Conservation (phyloP, 306 rosid species). For the Pyrus bretschneideri region DNA sequence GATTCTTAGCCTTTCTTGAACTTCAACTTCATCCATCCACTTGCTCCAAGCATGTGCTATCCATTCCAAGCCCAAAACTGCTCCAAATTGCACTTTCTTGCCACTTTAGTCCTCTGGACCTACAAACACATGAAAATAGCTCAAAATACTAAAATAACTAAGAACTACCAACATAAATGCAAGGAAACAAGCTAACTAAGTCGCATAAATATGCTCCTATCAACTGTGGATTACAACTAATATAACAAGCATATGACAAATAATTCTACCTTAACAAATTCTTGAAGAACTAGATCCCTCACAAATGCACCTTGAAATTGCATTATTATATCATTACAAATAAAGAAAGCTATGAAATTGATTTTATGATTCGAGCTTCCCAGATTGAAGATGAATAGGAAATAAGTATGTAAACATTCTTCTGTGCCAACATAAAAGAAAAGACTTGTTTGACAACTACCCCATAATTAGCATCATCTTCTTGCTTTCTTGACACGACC, state of each 20-base stretch:
- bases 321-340: neutral
- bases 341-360: constrained; percentile 8
- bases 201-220: no score
- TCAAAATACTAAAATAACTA: no score
- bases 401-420: constrained; percentile 8
- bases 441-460: constrained; percentile 57
- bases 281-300: constrained; percentile 78
- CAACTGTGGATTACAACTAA: neutral
- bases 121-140: no score
- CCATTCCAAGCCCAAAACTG: no score
- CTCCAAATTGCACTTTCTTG: no score
- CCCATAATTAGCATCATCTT: constrained; percentile 35
- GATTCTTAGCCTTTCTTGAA: no score
- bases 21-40: no score
- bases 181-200: no score
- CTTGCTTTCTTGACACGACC: constrained; percentile 33
- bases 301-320: constrained; percentile 69
- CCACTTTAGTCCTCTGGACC: no score
- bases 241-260: neutral
- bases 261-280: constrained; percentile 68
- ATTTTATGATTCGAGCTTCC: constrained; percentile 9
- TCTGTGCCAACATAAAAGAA: constrained; percentile 60
- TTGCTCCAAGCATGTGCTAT: no score
- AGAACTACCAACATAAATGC: no score
- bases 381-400: neutral